A percentile compares a stretch with the other conserved stretches of the same genome.
phyloP scores from a whole-genome alignment of 352 stramenopile species.

The Phytopythium mirpurense region DNA sequence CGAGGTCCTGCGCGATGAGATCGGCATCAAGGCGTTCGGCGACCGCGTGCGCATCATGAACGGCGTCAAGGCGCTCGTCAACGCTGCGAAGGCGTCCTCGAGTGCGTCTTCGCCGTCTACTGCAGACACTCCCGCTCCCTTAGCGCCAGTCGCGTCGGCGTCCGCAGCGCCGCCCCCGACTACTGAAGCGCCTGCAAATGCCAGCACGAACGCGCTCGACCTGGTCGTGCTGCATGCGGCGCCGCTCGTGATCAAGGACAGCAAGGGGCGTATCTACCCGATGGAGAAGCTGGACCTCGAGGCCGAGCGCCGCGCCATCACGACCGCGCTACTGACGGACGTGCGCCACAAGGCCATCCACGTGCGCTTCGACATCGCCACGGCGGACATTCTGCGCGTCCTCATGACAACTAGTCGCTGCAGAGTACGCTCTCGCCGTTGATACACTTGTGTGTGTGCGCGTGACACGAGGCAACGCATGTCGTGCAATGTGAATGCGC shows the following conservation, averaged over 20 bases:
- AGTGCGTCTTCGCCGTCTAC: neutral
- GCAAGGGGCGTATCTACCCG: conserved; percentile 56
- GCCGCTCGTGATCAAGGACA: conserved; percentile 75
- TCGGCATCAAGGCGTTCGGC: conserved; percentile 56
- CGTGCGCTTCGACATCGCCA: conserved; percentile 74
- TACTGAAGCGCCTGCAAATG: conserved; percentile 3
- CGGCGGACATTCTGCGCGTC: conserved; percentile 62
- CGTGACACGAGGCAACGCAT: neutral
- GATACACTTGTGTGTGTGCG: neutral
- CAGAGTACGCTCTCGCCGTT: neutral
- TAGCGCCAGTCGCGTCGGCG: neutral
- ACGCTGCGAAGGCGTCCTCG: neutral
- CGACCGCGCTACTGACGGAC: conserved; percentile 61
- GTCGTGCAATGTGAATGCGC: neutral
- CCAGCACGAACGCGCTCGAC: conserved; percentile 51
- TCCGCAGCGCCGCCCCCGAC: conserved; percentile 1
- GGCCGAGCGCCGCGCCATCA: conserved; percentile 64
- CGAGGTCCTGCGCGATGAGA: conserved; percentile 55
- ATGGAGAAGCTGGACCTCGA: conserved; percentile 85
- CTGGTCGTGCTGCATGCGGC: conserved; percentile 80
- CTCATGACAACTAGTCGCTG: conserved; percentile 78
- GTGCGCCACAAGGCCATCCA: conserved; percentile 72
- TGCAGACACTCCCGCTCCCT: neutral
- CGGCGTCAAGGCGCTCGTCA: conserved; percentile 42
- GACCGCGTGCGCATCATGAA: conserved; percentile 56